A percentile compares a stretch with the other conserved stretches of the same genome.
phyloP scores from a whole-genome alignment of 352 stramenopile genomes.

The Globisporangium megalacanthum region DNA sequence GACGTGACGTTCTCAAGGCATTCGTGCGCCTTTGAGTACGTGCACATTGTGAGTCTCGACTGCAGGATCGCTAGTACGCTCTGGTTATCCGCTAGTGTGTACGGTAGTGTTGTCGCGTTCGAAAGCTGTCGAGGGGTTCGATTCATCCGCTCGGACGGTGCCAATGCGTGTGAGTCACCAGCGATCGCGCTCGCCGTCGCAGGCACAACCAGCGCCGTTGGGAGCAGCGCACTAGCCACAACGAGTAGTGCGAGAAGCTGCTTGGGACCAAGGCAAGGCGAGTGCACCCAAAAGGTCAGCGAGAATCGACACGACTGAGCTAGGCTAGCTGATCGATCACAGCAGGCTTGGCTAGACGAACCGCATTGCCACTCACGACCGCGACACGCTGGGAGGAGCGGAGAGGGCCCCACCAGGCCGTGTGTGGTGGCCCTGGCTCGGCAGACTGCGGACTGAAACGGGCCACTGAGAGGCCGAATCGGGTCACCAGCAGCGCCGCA shows the following conservation, averaged over 20 bases:
- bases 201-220: constrained; percentile 13
- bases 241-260: constrained; percentile 36
- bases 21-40: constrained; percentile 52
- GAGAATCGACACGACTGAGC: neutral
- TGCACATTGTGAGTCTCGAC: constrained; percentile 52
- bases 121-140: constrained; percentile 1
- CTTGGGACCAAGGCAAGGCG: too few relatives aligned
- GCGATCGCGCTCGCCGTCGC: neutral
- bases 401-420: neutral
- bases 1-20: constrained; percentile 51
- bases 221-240: constrained; percentile 33
- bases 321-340: neutral
- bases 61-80: constrained; percentile 32
- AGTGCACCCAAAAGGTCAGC: neutral
- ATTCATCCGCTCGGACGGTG: neutral
- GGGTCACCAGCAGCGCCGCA: constrained; percentile 20
- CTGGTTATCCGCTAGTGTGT: constrained; percentile 30
- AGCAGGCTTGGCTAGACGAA: neutral
- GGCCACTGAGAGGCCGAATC: constrained; percentile 5
- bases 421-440: neutral
- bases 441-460: too few relatives aligned
- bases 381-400: neutral
- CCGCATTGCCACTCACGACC: constrained; percentile 1
- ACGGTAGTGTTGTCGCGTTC: constrained; percentile 18
- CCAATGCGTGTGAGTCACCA: neutral